phyloP scores from a whole-genome alignment of 768 basidiomycete genomes.

The Mrakia gelida region DNA sequence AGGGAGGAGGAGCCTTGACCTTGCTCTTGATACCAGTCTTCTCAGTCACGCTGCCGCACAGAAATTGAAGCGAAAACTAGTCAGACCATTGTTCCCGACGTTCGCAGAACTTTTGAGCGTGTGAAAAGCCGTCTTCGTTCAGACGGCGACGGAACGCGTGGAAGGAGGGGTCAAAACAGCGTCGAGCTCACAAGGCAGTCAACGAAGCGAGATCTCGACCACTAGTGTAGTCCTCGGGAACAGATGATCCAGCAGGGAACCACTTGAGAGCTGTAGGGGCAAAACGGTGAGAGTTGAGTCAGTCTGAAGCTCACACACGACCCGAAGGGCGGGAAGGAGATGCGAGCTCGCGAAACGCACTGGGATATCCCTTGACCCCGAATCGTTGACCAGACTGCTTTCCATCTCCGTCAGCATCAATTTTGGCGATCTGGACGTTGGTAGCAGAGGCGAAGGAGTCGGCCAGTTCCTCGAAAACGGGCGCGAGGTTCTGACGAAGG shows the following conservation, averaged over 20 bases:
- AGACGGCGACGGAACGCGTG: background rate
- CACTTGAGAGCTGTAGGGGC: constrained; percentile 59
- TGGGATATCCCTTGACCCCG: constrained; percentile 79
- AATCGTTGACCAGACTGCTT: constrained; percentile 67
- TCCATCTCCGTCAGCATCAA: constrained; percentile 86
- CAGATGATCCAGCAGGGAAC: constrained; percentile 66
- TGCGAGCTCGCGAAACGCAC: constrained; percentile 51
- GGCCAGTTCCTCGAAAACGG: constrained; percentile 79
- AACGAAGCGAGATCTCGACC: constrained; percentile 77
- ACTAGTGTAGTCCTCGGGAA: constrained; percentile 62
- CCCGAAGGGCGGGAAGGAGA: constrained; percentile 1
- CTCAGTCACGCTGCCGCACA: constrained; percentile 56
- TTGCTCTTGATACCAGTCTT: constrained; percentile 80
- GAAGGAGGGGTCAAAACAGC: background rate
- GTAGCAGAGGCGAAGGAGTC: constrained; percentile 75
- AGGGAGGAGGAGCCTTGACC: constrained; percentile 77
- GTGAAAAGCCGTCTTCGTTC: background rate
- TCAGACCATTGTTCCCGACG: background rate
- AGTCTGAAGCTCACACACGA: background rate
- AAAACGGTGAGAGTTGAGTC: background rate
- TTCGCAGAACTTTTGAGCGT: background rate
- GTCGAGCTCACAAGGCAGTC: constrained; percentile 60
- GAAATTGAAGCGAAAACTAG: background rate
- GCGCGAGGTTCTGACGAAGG: constrained; percentile 67
- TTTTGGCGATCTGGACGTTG: constrained; percentile 82